Conservation (phyloP, 73 alveolate genomes). For the Paramecium tetraurelia region DNA sequence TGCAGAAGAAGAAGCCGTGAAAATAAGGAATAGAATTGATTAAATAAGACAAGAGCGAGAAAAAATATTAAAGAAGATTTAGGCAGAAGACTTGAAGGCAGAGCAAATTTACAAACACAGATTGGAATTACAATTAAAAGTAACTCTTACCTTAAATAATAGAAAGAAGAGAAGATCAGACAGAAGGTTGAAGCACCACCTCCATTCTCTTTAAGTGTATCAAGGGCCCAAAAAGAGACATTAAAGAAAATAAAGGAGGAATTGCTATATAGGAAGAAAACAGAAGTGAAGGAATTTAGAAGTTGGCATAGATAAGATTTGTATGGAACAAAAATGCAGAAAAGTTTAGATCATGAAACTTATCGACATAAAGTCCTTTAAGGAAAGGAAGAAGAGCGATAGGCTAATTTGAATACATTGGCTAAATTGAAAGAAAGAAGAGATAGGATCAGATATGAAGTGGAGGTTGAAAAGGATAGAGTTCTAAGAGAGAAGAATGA, state of each 20-base stretch:
- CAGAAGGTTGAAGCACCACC: background rate
- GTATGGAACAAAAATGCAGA: background rate
- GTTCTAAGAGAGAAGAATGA: background rate
- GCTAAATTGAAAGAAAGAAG: conserved; percentile 4
- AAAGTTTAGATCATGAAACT: conserved; percentile 33
- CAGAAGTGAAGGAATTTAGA: conserved; percentile 23
- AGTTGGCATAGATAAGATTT: background rate
- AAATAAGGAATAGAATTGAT: background rate
- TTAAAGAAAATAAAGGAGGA: conserved; percentile 23
- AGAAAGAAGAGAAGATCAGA: conserved; percentile 23
- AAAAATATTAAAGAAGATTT: conserved; percentile 6
- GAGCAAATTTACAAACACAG: background rate
- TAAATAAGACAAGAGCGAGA: background rate
- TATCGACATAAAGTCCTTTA: conserved; percentile 8
- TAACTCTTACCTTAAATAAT: background rate
- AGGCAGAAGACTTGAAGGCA: background rate
- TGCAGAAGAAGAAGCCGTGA: background rate
- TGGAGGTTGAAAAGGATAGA: background rate
- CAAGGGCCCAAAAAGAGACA: background rate
- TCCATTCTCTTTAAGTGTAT: conserved; percentile 19
- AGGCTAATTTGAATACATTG: background rate
- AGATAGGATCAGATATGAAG: background rate
- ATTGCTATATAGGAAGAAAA: background rate
- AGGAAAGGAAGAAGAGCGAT: conserved; percentile 1
- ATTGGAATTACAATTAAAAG: background rate